phyloP scores from a whole-genome alignment of 495 filamentous ascomycete genomes.

The Aspergillus biplanus region DNA sequence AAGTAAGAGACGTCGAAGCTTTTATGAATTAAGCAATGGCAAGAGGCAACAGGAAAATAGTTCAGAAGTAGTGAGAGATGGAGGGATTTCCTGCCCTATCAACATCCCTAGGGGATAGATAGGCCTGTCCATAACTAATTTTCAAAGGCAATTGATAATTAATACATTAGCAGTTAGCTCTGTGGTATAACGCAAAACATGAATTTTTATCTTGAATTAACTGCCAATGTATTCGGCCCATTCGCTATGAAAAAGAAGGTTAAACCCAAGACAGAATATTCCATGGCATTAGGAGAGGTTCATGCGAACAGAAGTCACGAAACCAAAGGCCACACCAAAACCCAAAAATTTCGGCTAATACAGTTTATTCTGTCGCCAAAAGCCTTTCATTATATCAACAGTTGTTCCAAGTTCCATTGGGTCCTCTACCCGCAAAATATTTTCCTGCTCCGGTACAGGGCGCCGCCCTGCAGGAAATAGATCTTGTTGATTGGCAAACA shows the following conservation, averaged over 20 bases:
- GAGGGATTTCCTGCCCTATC: too few species aligned
- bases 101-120: too few species aligned
- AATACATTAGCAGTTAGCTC: not conserved
- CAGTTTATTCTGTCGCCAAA: slow-evolving; percentile 39
- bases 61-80: too few species aligned
- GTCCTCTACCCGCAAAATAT: not conserved
- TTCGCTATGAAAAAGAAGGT: not conserved
- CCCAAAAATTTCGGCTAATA: slow-evolving; percentile 25
- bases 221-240: not conserved
- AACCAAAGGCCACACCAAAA: not conserved
- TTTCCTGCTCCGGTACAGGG: not conserved
- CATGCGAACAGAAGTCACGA: not conserved
- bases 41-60: too few species aligned
- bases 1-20: too few species aligned
- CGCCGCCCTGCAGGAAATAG: not conserved
- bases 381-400: slow-evolving; percentile 13
- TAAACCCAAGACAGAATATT: too few species aligned
- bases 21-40: too few species aligned
- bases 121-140: too few species aligned
- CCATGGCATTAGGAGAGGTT: too few species aligned
- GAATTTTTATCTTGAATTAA: not conserved
- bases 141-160: too few species aligned
- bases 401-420: not conserved
- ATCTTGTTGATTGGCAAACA: not conserved
- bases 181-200: not conserved